Evolutionary conservation across 2,329 filamentous ascomycete genomes (phyloP).

Genomic region (Fusarium oxysporum): DNA sequence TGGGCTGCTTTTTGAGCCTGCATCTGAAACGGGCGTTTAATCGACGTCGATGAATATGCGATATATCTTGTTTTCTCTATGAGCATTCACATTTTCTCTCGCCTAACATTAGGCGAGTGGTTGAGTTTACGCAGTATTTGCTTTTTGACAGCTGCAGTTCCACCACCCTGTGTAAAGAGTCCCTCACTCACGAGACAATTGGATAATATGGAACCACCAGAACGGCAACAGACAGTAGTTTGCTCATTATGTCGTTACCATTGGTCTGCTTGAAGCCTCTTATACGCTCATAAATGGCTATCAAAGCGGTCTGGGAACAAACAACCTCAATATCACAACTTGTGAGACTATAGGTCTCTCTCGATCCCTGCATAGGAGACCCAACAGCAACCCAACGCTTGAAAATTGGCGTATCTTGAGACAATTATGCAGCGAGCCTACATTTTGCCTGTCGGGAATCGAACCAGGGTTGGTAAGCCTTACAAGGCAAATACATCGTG

Average conservation of each 20-base stretch:
- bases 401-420: not conserved
- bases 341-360: not conserved
- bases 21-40: not conserved
- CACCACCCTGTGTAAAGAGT: not conserved
- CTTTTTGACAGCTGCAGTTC: slow-evolving; percentile 1
- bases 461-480: not conserved
- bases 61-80: not conserved
- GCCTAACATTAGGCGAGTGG: not conserved
- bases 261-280: not conserved
- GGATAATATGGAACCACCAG: too few relatives aligned
- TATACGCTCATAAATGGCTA: not conserved
- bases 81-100: not conserved
- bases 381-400: not conserved
- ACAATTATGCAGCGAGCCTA: not conserved
- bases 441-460: not conserved
- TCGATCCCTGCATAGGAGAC: not conserved
- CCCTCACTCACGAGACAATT: not conserved
- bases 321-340: not conserved
- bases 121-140: not conserved
- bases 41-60: not conserved
- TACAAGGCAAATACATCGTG: not conserved
- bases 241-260: not conserved
- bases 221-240: not conserved
- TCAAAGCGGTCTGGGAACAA: slow-evolving; percentile 13
- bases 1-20: not conserved